Conservation (phyloP, 2,329 filamentous ascomycete genomes). For the Fusarium sp. region DNA sequence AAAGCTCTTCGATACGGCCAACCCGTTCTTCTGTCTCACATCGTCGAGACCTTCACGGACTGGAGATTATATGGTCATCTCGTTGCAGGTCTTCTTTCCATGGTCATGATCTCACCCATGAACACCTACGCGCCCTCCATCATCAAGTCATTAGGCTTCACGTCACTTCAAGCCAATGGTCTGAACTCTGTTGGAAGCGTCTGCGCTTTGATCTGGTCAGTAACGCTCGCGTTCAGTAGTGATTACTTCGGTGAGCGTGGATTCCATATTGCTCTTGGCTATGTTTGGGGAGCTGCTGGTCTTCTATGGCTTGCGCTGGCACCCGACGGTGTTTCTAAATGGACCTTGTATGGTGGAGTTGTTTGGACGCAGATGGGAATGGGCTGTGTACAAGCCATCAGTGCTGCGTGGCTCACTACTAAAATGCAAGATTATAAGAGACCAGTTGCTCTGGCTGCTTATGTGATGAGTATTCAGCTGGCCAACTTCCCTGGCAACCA, state of each 20-base stretch:
- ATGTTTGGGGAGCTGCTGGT: slow-evolving; percentile 47
- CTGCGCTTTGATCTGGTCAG: slow-evolving; percentile 47
- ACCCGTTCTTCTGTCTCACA: slow-evolving; percentile 43
- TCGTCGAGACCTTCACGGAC: slow-evolving; percentile 47
- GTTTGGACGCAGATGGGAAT: slow-evolving; percentile 53
- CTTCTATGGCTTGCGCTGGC: slow-evolving; percentile 49
- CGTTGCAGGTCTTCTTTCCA: slow-evolving; percentile 45
- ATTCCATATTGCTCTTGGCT: slow-evolving; percentile 48
- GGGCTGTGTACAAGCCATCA: slow-evolving; percentile 51
- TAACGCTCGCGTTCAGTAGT: slow-evolving; percentile 48
- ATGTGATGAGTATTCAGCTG: slow-evolving; percentile 52
- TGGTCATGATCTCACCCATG: slow-evolving; percentile 52
- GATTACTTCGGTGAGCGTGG: slow-evolving; percentile 49
- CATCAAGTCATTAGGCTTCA: slow-evolving; percentile 50
- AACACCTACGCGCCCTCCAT: slow-evolving; percentile 51
- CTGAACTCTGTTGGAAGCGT: slow-evolving; percentile 49
- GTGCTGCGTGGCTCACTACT: slow-evolving; percentile 49
- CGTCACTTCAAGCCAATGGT: slow-evolving; percentile 47
- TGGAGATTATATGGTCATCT: slow-evolving; percentile 51
- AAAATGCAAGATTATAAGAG: slow-evolving; percentile 51
- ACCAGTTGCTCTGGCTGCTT: slow-evolving; percentile 49
- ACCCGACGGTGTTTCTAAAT: slow-evolving; percentile 41
- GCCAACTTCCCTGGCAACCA: slow-evolving; percentile 52
- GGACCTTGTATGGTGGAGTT: slow-evolving; percentile 49
- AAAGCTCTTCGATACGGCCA: slow-evolving; percentile 46